phyloP scores from a whole-genome alignment of 345 rosid species.

The Lepidium sativum region DNA sequence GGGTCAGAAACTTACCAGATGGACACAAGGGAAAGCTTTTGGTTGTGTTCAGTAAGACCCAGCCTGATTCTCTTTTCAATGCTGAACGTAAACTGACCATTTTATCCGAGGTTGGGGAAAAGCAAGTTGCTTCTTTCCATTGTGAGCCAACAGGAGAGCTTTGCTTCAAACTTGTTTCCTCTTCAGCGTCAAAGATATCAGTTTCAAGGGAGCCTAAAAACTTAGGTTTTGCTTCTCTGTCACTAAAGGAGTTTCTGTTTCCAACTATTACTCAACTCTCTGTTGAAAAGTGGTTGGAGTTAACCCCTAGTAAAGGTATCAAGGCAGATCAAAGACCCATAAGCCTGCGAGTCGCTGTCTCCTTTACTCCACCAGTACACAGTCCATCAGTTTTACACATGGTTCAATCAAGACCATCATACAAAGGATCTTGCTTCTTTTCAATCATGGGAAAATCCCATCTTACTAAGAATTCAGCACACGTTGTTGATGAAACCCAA shows the following conservation, averaged over 20 bases:
- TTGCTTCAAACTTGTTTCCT: slow-evolving; percentile 55
- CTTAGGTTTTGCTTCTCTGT: slow-evolving; percentile 54
- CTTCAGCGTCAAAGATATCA: slow-evolving; percentile 38
- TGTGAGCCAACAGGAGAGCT: slow-evolving; percentile 86
- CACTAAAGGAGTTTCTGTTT: slow-evolving; percentile 47
- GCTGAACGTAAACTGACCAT: slow-evolving; percentile 54
- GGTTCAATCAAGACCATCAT: slow-evolving; percentile 34
- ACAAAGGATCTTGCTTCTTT: slow-evolving; percentile 47
- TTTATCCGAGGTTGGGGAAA: slow-evolving; percentile 46
- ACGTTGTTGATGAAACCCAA: slow-evolving; percentile 43
- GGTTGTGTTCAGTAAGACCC: slow-evolving; percentile 53
- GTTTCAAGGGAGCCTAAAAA: slow-evolving; percentile 34
- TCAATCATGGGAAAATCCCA: slow-evolving; percentile 41
- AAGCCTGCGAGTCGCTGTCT: slow-evolving; percentile 55
- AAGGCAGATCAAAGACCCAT: slow-evolving; percentile 40
- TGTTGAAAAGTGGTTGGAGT: slow-evolving; percentile 70
- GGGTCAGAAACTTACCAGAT: slow-evolving; percentile 56
- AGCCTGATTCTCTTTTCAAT: slow-evolving; percentile 56
- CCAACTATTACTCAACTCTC: slow-evolving; percentile 58
- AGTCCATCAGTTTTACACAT: slow-evolving; percentile 48
- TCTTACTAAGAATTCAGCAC: slow-evolving; percentile 37
- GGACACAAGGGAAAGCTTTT: slow-evolving; percentile 52
- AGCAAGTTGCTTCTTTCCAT: slow-evolving; percentile 61
- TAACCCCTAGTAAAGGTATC: slow-evolving; percentile 36
- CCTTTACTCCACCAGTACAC: slow-evolving; percentile 54